Evolutionary conservation across 768 basidiomycete species (phyloP).

Genomic region (Russula vinacea): DNA sequence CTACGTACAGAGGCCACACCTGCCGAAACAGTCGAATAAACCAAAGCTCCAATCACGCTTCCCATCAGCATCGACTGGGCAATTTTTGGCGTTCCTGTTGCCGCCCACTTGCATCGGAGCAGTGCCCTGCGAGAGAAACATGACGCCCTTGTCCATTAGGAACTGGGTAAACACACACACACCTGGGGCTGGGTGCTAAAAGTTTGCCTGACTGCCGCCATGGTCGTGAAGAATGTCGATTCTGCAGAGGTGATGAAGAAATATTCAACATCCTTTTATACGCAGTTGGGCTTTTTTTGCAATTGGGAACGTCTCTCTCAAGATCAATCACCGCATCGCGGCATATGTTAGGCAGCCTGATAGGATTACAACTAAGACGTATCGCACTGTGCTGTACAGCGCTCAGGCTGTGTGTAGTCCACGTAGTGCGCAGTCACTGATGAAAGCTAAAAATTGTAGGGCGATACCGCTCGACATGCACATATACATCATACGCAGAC

Average conservation of each 20-base stretch:
- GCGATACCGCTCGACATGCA: too few relatives aligned
- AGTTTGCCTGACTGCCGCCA: neutral
- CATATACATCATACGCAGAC: too few relatives aligned
- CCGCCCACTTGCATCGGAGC: conserved; percentile 13
- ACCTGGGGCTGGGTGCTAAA: neutral
- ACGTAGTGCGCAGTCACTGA: too few relatives aligned
- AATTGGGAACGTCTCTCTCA: too few relatives aligned
- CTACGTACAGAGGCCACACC: neutral
- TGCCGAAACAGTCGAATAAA: conserved; percentile 31
- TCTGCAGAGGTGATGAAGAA: neutral
- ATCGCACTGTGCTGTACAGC: too few relatives aligned
- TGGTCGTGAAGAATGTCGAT: neutral
- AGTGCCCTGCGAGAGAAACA: conserved; percentile 1
- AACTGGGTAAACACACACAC: neutral
- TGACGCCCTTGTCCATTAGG: too few relatives aligned
- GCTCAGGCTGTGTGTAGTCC: too few relatives aligned
- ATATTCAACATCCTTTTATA: neutral
- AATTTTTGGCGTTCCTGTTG: conserved; percentile 32
- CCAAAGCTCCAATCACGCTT: conserved; percentile 38
- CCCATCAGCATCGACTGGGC: conserved; percentile 33
- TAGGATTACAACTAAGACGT: too few relatives aligned
- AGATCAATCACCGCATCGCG: too few relatives aligned
- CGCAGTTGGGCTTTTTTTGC: too few relatives aligned
- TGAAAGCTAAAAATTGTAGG: too few relatives aligned
- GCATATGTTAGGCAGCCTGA: too few relatives aligned